These are phyloP conservation scores for Xerocomus nothofagi DNA, from an alignment of 1,284 basidiomycete species.

Conservation along the genomic window DNA sequence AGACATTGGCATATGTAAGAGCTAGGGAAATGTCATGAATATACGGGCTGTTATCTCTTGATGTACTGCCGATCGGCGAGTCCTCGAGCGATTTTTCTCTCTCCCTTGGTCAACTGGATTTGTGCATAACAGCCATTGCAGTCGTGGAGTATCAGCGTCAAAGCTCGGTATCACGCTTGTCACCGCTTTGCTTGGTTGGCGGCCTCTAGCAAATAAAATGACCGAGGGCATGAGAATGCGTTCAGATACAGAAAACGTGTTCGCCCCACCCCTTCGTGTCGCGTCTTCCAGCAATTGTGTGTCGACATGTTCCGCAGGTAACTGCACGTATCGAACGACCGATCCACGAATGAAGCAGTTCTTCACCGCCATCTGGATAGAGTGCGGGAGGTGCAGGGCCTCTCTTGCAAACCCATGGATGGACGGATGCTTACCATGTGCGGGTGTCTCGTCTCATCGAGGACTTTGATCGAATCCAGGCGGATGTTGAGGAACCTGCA, in stretches of 20 bases:
- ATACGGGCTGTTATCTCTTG: constrained; percentile 3
- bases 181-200: constrained; percentile 57
- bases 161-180: constrained; percentile 7
- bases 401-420: neutral
- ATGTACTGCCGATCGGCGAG: neutral
- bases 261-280: constrained; percentile 85
- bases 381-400: neutral
- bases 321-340: constrained; percentile 95
- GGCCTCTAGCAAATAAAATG: constrained; percentile 41
- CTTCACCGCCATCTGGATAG: constrained; percentile 90
- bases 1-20: constrained; percentile 55
- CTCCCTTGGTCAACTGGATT: neutral
- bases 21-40: constrained; percentile 30
- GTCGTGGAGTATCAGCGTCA: neutral
- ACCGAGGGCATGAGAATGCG: constrained; percentile 9
- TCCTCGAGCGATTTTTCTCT: neutral
- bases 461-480: constrained; percentile 90
- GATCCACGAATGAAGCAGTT: constrained; percentile 99
- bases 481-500: constrained; percentile 95
- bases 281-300: constrained; percentile 97
- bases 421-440: constrained; percentile 76
- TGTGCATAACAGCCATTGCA: neutral
- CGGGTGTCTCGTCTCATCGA: constrained; percentile 91
- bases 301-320: constrained; percentile 92
- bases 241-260: neutral